phyloP scores from a whole-genome alignment of 2,329 filamentous ascomycete species.

The Calonectria naviculata region DNA sequence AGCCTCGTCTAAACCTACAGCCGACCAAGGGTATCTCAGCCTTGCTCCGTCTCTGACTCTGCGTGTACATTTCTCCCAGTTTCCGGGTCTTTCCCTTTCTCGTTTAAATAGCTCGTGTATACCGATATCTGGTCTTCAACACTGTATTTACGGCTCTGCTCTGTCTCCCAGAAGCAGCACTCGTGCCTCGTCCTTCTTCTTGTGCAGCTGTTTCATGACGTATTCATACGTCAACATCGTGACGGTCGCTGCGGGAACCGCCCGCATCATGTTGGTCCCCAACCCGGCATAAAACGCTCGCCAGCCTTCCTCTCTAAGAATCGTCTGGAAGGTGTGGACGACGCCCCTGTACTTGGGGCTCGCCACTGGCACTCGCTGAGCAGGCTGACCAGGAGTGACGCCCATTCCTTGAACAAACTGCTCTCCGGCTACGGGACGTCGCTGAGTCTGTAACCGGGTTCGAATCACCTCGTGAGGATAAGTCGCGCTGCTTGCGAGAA shows the following conservation, averaged over 20 bases:
- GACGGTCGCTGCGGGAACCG: slow-evolving; percentile 93
- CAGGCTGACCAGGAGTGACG: slow-evolving; percentile 45
- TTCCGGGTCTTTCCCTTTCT: slow-evolving; percentile 20
- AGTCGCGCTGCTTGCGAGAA: slow-evolving; percentile 92
- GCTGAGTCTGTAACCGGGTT: slow-evolving; percentile 93
- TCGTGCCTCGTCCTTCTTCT: slow-evolving; percentile 52
- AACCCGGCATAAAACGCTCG: slow-evolving; percentile 96
- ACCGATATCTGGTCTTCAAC: slow-evolving; percentile 3
- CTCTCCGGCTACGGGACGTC: slow-evolving; percentile 72
- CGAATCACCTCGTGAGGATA: slow-evolving; percentile 98
- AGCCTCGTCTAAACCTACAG: slow-evolving; percentile 50
- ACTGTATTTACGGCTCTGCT: slow-evolving; percentile 27
- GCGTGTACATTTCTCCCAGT: slow-evolving; percentile 29
- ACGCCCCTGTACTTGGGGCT: slow-evolving; percentile 79
- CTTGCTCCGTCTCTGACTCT: slow-evolving; percentile 30
- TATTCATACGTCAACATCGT: slow-evolving; percentile 98
- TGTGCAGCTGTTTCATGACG: slow-evolving; percentile 65
- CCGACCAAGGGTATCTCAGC: slow-evolving; percentile 50
- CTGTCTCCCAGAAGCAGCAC: slow-evolving; percentile 32
- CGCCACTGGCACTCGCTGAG: slow-evolving; percentile 40
- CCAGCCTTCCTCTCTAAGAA: slow-evolving; percentile 93
- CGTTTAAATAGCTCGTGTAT: slow-evolving; percentile 18
- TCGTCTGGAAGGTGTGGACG: slow-evolving; percentile 83
- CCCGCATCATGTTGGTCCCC: slow-evolving; percentile 97
- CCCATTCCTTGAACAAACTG: slow-evolving; percentile 63